Conservation (phyloP, 192 early-diverging fungal species). For the Mortierella antarctica region DNA sequence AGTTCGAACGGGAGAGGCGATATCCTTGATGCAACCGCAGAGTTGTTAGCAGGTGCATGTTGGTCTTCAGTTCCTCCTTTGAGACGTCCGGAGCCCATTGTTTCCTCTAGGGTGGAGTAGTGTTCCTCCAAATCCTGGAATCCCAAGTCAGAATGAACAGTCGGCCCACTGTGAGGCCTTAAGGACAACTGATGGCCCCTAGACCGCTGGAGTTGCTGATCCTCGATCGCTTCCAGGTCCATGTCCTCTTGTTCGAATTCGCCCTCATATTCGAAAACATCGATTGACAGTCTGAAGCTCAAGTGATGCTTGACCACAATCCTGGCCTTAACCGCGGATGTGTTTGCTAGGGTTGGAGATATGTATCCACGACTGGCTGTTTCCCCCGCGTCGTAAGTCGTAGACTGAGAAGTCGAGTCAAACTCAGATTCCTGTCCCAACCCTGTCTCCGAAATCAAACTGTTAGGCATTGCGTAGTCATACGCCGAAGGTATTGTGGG, state of each 20-base stretch:
- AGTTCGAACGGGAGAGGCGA: too few species aligned
- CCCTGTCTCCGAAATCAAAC: not conserved
- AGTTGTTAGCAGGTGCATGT: too few species aligned
- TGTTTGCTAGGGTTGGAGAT: not conserved
- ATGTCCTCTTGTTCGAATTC: slow-evolving; percentile 25
- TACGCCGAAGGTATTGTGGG: not conserved
- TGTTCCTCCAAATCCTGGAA: too few species aligned
- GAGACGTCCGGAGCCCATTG: too few species aligned
- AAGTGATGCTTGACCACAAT: slow-evolving; percentile 49
- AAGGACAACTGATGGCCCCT: not conserved
- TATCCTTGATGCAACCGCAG: too few species aligned
- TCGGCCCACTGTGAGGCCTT: too few species aligned
- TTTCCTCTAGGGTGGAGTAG: too few species aligned
- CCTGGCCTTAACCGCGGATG: slow-evolving; percentile 7
- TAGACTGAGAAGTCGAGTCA: slow-evolving; percentile 10
- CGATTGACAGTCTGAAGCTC: slow-evolving; percentile 31
- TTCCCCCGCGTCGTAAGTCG: not conserved
- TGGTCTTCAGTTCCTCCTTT: too few species aligned
- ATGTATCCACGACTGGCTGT: not conserved
- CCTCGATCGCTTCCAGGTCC: slow-evolving; percentile 18
- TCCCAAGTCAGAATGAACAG: too few species aligned
- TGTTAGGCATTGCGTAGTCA: not conserved
- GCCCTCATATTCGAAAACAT: slow-evolving; percentile 41
- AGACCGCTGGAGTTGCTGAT: slow-evolving; percentile 8
- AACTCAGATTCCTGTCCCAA: not conserved